These are phyloP conservation scores for Dissophora globulifera DNA, from an alignment of 192 early-diverging fungal genomes.

Conservation along the genomic window DNA sequence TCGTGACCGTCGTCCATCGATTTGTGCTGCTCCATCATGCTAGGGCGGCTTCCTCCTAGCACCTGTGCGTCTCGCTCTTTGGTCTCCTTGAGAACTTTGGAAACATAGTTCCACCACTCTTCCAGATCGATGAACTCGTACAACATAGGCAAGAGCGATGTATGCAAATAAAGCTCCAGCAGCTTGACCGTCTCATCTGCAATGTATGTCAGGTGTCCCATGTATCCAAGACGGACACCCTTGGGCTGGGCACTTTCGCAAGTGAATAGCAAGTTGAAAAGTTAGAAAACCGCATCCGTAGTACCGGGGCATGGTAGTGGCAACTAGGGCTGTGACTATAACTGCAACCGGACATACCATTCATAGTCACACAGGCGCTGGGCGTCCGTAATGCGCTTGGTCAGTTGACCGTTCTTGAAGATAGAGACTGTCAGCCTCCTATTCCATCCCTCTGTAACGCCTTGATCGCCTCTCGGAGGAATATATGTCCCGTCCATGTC, in stretches of 20 bases:
- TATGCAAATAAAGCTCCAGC: constrained; percentile 72
- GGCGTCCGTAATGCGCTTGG: constrained; percentile 84
- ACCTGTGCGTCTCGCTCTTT: constrained; percentile 57
- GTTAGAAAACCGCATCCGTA: neutral
- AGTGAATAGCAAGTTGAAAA: too few relatives aligned
- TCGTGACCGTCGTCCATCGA: constrained; percentile 55
- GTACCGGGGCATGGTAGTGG: constrained; percentile 52
- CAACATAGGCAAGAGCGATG: constrained; percentile 30
- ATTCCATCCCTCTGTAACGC: constrained; percentile 48
- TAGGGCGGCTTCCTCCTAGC: constrained; percentile 64
- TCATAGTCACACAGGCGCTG: constrained; percentile 85
- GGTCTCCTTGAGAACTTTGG: constrained; percentile 57
- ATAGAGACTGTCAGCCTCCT: constrained; percentile 63
- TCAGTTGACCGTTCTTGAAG: constrained; percentile 88
- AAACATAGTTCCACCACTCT: constrained; percentile 65
- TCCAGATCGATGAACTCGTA: constrained; percentile 61
- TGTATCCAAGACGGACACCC: constrained; percentile 93
- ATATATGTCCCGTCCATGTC: constrained; percentile 40
- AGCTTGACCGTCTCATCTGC: constrained; percentile 95
- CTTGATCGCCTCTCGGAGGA: constrained; percentile 37
- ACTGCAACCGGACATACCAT: constrained; percentile 95
- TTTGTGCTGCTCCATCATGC: constrained; percentile 52
- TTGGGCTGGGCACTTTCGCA: constrained; percentile 79
- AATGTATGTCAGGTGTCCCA: constrained; percentile 98
- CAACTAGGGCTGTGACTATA: too few relatives aligned